Base-by-base conservation (phyloP, 2,329 filamentous ascomycete species). In the Tothia fuscella region DNA sequence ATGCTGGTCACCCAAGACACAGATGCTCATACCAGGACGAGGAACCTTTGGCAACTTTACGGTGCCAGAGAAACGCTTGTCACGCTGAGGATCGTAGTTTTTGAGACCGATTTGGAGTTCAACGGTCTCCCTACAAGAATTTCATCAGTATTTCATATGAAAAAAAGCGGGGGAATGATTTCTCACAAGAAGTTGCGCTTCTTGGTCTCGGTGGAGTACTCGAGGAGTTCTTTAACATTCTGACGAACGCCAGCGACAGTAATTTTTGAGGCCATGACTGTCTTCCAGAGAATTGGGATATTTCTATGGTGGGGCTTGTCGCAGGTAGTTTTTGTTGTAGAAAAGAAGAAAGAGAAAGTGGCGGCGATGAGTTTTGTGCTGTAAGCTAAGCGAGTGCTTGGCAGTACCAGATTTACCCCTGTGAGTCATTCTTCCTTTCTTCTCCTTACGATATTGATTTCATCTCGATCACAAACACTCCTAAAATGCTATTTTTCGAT, bases 41-140 rank as follows among this genome's bases (percentile, higher is more conserved):
- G 88, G 91, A 57, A 96, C 76, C 61, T 78, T 75, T 55, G 89
- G 88, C 61, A 96, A 83, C 74, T 82, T 87, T 76, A 98, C 84
- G 68, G 91, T 96, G 70, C 91, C 91, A 46, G 85, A 93, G 89
- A 98, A 98, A 94, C 89, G 89, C 89, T 98, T 98, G 76, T 98
- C 91, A 86, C 91, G 89, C 82, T 96, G 77, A 64, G 91, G 89
- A 67, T 98, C 61, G 56, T 64, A 64, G 60, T 64, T 64, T 59
- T 64, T 64, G 50, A 64, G 53, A 50, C 61, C 61, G 53, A 64
- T 63, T 56, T 70, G 65, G 51, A 69, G 81, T 69, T 87, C 82
- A 66, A 94, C 85, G 64, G 59, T 62, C 54, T 62, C n/a, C n/a
- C n/a, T n/a, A n/a, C n/a, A n/a, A n/a, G n/a, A n/a, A n/a, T n/a